Conservation (phyloP, 208 protist genomes). For the Acanthamoeba sp. region DNA sequence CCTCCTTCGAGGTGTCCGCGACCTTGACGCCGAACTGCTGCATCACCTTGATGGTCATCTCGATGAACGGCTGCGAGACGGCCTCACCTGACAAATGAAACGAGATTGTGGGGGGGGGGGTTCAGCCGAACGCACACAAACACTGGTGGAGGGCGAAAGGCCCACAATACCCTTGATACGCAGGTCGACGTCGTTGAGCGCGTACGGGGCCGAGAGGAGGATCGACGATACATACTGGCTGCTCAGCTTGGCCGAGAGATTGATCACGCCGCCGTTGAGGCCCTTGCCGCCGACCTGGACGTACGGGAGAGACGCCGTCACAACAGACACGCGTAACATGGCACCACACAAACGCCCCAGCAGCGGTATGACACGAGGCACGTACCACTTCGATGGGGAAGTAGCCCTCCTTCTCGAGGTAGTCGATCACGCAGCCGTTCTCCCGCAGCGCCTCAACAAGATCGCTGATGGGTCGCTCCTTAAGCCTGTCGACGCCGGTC, state of each 20-base stretch:
- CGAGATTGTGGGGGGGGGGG: neutral
- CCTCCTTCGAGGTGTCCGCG: slow-evolving; percentile 21
- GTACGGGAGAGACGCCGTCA: no score
- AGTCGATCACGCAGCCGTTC: slow-evolving; percentile 83
- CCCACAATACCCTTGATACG: slow-evolving; percentile 45
- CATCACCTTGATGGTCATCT: slow-evolving; percentile 90
- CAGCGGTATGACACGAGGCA: neutral
- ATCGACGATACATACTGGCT: slow-evolving; percentile 90
- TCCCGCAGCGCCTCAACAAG: slow-evolving; percentile 84
- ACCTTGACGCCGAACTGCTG: slow-evolving; percentile 87
- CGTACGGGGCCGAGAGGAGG: slow-evolving; percentile 89
- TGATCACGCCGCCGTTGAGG: slow-evolving; percentile 86
- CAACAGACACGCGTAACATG: neutral
- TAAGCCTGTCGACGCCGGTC: slow-evolving; percentile 86
- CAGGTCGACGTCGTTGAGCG: slow-evolving; percentile 80
- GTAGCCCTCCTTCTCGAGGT: slow-evolving; percentile 80
- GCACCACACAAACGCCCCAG: neutral
- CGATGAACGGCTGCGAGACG: slow-evolving; percentile 90
- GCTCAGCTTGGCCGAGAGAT: slow-evolving; percentile 83
- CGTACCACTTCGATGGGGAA: slow-evolving; percentile 73
- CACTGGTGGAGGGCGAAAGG: neutral
- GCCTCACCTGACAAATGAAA: slow-evolving; percentile 60
- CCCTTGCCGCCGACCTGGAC: slow-evolving; percentile 74
- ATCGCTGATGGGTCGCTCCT: slow-evolving; percentile 87
- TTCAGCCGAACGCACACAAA: neutral